Evolutionary conservation across 176 grass and related monocot genomes (phyloP), one percentile per base, ranked within the genome.

Genomic region (Oryza officinalis): DNA sequence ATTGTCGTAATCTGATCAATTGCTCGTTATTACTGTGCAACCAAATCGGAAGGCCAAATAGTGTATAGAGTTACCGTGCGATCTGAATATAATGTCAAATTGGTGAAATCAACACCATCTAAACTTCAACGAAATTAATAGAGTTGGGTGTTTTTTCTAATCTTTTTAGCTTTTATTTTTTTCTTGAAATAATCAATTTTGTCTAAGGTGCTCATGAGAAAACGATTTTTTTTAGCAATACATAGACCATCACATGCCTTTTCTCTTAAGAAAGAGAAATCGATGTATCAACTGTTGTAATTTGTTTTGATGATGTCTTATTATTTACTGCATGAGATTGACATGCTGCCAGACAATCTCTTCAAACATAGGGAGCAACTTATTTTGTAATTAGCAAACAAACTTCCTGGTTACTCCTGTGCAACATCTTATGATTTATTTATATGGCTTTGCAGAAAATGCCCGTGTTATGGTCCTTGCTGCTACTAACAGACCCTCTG

Each of bases 391-490:
- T 8, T 46, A 22, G 72, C 14, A 22, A 60, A 73, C 10, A 23
- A 23, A n/a, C 45, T 83, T 64, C 4, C 1, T 63, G 15, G 13
- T 12, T 57, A 64, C 12, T 68, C 67, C 37, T 13, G 8, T 68
- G 27, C 11, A 61, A 37, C 77, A 37, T 66, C 40, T 74, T 28
- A 78, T 52, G 13, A 15, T 37, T 38, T 33, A 38, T 67, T 14
- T 74, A 37, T 79, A 52, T 80, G 31, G 6, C 3, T 86, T 35
- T 94, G 46, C 66, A 99, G 96, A 92, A 74, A 88, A 96, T 90
- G 96, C 96, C 49, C 89, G 89, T 67, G 96, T 99, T 84, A 99
- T 96, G 96, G 96, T 99, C 63, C 93, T 99, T 87, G 96, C 96
- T 83, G 96, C 96, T 43, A 99, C 96, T 75, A 99, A 99, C 75